phyloP scores from a whole-genome alignment of 2,329 filamentous ascomycete genomes.

The Trichoderma koningiopsis region DNA sequence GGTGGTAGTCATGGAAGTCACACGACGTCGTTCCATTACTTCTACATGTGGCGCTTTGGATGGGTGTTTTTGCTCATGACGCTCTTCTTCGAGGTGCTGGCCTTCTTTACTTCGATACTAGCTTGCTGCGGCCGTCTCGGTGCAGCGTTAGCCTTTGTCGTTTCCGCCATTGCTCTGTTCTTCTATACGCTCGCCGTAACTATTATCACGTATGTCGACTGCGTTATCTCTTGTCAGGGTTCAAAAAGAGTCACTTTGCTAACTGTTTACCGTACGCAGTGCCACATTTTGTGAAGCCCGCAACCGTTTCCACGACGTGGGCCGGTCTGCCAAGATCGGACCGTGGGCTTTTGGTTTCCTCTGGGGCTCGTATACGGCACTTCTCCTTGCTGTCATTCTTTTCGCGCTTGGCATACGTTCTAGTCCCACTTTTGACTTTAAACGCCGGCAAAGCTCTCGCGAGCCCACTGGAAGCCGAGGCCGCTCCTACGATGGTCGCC shows the following conservation, averaged over 20 bases:
- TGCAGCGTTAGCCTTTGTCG: constrained; percentile 64
- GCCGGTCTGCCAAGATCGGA: constrained; percentile 63
- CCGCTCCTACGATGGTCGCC: constrained; percentile 50
- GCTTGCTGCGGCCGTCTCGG: constrained; percentile 73
- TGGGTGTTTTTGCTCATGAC: constrained; percentile 89
- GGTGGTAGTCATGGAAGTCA: constrained; percentile 53
- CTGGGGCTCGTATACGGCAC: constrained; percentile 69
- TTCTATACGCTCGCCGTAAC: constrained; percentile 67
- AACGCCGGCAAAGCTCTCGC: constrained; percentile 30
- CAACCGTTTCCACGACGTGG: constrained; percentile 61
- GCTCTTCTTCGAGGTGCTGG: constrained; percentile 72
- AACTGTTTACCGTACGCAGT: constrained; percentile 33
- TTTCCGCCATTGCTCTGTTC: constrained; percentile 63
- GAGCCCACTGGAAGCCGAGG: constrained; percentile 37
- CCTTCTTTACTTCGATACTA: constrained; percentile 68
- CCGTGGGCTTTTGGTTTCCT: constrained; percentile 73
- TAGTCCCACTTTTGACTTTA: constrained; percentile 42
- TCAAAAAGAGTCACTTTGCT: not conserved
- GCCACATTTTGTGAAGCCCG: constrained; percentile 69
- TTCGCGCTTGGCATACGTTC: constrained; percentile 66
- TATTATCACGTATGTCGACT: constrained; percentile 71
- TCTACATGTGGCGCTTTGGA: constrained; percentile 85
- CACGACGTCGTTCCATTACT: constrained; percentile 66
- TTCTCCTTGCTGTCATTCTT: constrained; percentile 66
- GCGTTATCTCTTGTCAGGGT: not conserved